Percentiles rank a stretch among this genome's conserved stretches.
phyloP scores from a whole-genome alignment of 495 filamentous ascomycete species.

The Aspergillus affinis region DNA sequence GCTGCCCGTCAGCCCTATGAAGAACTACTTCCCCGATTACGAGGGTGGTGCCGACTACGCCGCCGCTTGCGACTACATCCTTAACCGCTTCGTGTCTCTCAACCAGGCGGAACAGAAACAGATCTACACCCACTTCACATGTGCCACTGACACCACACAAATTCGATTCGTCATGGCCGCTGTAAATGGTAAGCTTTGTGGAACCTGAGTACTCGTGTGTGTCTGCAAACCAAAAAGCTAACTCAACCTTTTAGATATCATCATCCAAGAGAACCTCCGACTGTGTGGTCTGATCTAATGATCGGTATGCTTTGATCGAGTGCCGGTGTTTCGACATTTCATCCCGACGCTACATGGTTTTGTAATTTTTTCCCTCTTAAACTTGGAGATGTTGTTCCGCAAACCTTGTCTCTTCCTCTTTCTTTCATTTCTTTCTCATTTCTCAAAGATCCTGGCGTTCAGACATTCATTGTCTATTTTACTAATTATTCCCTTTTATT shows the following conservation, averaged over 20 bases:
- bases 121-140: conserved; percentile 99
- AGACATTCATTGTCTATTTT: conserved; percentile 38
- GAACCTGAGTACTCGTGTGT: not conserved
- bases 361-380: conserved; percentile 25
- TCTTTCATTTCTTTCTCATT: conserved; percentile 21
- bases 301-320: conserved; percentile 31
- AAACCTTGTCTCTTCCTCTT: conserved; percentile 24
- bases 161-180: conserved; percentile 99
- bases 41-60: conserved; percentile 91
- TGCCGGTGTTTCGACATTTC: conserved; percentile 37
- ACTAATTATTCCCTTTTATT: conserved; percentile 20
- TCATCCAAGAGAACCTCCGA: conserved; percentile 99
- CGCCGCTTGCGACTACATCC: conserved; percentile 93
- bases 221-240: conserved; percentile 1
- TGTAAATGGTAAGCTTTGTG: conserved; percentile 78
- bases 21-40: conserved; percentile 99
- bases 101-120: conserved; percentile 99
- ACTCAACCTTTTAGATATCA: conserved; percentile 70
- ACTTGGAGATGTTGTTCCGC: conserved; percentile 26
- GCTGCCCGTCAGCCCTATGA: conserved; percentile 98
- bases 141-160: conserved; percentile 95
- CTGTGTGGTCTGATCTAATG: conserved; percentile 95
- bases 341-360: conserved; percentile 37
- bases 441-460: conserved; percentile 45
- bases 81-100: conserved; percentile 93